Conservation (phyloP, 805 yeast genomes). For the Metschnikowia noctiluminum region DNA sequence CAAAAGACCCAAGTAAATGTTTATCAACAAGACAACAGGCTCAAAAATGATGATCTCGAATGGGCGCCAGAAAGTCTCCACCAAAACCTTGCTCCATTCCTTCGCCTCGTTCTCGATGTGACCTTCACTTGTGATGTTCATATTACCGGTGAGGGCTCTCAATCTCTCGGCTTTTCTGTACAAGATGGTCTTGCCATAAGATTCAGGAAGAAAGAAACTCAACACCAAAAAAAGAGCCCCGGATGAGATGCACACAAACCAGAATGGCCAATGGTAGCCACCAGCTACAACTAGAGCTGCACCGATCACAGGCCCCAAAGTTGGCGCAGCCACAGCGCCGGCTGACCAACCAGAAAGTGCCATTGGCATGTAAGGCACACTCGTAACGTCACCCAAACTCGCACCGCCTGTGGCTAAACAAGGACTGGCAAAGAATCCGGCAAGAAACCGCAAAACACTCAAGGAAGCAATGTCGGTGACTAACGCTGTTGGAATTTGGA, state of each 20-base stretch:
- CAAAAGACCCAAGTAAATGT: slow-evolving; percentile 14
- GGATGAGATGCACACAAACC: slow-evolving; percentile 13
- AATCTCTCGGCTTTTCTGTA: slow-evolving; percentile 14
- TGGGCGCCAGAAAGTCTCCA: slow-evolving; percentile 14
- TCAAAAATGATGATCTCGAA: slow-evolving; percentile 12
- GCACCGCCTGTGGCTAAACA: slow-evolving; percentile 60
- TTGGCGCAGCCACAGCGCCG: slow-evolving; percentile 54
- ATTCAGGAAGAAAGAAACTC: slow-evolving; percentile 12
- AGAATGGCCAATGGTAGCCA: slow-evolving; percentile 15
- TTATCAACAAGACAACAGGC: slow-evolving; percentile 15
- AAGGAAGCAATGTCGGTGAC: slow-evolving; percentile 49
- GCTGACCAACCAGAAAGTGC: slow-evolving; percentile 51
- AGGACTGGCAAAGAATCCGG: slow-evolving; percentile 57
- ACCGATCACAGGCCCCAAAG: slow-evolving; percentile 56
- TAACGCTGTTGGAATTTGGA: slow-evolving; percentile 58
- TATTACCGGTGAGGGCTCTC: slow-evolving; percentile 12
- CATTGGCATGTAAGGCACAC: slow-evolving; percentile 41
- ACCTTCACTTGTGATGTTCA: slow-evolving; percentile 11
- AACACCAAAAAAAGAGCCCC: slow-evolving; percentile 8
- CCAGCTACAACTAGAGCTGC: slow-evolving; percentile 37
- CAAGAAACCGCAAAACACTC: slow-evolving; percentile 47
- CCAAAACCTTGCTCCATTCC: slow-evolving; percentile 1
- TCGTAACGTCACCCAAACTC: slow-evolving; percentile 47
- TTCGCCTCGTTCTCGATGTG: slow-evolving; percentile 8
- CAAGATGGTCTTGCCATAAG: slow-evolving; percentile 11